Percentiles rank a stretch among this genome's conserved stretches.
These are phyloP conservation scores for Arthrinium puccinioides DNA, from an alignment of 2,329 filamentous ascomycete genomes.

Conservation along the genomic window DNA sequence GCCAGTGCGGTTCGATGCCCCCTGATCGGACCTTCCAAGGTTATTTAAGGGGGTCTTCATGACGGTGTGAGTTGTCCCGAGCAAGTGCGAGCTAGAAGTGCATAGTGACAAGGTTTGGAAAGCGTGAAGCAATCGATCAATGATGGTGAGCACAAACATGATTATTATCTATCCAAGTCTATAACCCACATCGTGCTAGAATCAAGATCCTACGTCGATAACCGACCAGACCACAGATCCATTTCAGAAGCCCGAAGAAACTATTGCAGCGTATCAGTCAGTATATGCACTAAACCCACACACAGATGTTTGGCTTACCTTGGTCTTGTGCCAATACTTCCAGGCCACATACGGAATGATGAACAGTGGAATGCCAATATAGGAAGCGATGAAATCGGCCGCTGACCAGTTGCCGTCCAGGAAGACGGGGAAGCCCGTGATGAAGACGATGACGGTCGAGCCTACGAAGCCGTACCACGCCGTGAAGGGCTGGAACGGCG, in stretches of 20 bases:
- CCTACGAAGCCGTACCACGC: conserved; percentile 10
- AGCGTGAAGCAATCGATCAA: too few relatives aligned
- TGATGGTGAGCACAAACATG: too few relatives aligned
- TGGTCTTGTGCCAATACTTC: conserved; percentile 30
- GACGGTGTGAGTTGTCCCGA: too few relatives aligned
- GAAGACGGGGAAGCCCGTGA: conserved; percentile 21
- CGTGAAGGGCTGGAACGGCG: conserved; percentile 8
- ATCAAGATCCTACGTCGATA: too few relatives aligned
- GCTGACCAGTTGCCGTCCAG: conserved; percentile 13
- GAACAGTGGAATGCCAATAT: conserved; percentile 33
- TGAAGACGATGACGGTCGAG: conserved; percentile 12
- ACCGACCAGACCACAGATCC: conserved; percentile 19
- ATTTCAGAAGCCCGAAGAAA: conserved; percentile 16
- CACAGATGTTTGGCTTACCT: conserved; percentile 13
- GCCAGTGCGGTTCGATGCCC: too few relatives aligned
- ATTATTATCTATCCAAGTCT: too few relatives aligned
- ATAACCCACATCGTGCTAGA: too few relatives aligned
- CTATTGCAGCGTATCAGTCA: conserved; percentile 1
- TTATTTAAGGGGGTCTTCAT: too few relatives aligned
- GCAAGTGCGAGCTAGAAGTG: too few relatives aligned
- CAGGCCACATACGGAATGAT: conserved; percentile 31
- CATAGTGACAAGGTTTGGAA: too few relatives aligned
- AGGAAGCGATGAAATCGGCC: conserved; percentile 28
- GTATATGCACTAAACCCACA: background rate
- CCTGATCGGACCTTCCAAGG: too few relatives aligned